Base-by-base conservation (phyloP, 768 basidiomycete genomes). In the Mycena polygramma region DNA sequence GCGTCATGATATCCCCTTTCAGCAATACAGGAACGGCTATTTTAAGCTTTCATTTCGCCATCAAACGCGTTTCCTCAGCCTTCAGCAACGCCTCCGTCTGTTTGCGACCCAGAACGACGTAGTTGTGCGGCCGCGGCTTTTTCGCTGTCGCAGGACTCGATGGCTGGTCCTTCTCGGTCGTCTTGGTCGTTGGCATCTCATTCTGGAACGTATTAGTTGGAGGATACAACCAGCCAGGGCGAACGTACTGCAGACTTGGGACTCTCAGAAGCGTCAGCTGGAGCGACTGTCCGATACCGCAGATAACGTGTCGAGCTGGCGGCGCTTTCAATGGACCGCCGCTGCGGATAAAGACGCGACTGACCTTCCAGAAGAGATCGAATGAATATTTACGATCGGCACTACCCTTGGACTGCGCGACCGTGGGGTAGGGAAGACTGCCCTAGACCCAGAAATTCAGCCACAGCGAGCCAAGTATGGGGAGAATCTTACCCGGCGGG, bases 401-500 rank as follows among this genome's bases (percentile, higher is more conserved):
- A 49, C 49, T 67, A 57, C 79, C 82, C 67, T 80, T 84, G 41
- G 75, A 74, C 67, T 84, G 83, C 19, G 84, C 84, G 61, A 85
- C 81, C 63, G 76, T 80, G 36, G 85, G 85, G 65, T 84, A 85
- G 24, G 77, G 74, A 15, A 81, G 59, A 64, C 74, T 78, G 58
- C 68, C 63, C 80, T 77, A 48, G 37, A n/a, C 30, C 24, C 20
- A 30, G 4, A 43, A 45, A 63, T 55, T 64, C 46, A 67, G 57
- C 30, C 54, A 26, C 57, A 26, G 9, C 30, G 26, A 63, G 17
- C 24, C 13, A 46, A 55, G 10, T 15, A 41, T 41, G 20, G 39
- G 13, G 48, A 41, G 54, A 20, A 37, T 19, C 62, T 17, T 43
- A 69, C 68, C 39, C 63, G 62, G 68, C 68, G 68, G 46, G 68